Evolutionary conservation across 2,329 filamentous ascomycete genomes (phyloP).

Genomic region (Epichloe bromicola): DNA sequence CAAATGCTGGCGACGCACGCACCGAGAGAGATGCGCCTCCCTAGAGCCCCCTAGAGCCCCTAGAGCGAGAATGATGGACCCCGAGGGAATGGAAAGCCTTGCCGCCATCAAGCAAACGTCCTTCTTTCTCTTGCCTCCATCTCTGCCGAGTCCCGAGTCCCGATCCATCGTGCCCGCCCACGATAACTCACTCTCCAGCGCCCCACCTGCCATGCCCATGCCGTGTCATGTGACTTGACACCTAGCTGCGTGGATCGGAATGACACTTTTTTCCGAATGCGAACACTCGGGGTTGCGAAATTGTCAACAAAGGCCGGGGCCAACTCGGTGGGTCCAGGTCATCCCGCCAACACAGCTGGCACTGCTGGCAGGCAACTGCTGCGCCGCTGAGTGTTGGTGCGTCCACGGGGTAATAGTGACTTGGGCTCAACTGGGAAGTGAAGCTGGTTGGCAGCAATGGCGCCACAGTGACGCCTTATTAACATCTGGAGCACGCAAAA

Average conservation of each 20-base stretch:
- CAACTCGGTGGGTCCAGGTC: not conserved
- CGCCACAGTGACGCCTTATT: not conserved
- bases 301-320: not conserved
- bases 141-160: not conserved
- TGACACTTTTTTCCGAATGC: not conserved
- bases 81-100: not conserved
- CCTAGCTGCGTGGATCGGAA: not conserved
- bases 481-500: not conserved
- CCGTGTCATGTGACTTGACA: conserved; percentile 1
- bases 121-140: not conserved
- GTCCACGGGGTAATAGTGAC: too few species aligned
- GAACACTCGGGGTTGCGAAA: not conserved
- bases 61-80: not conserved
- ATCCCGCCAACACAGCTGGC: too few species aligned
- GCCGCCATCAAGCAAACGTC: not conserved
- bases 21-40: too few species aligned
- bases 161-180: not conserved
- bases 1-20: too few species aligned
- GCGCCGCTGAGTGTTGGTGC: too few species aligned
- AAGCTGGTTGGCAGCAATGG: not conserved
- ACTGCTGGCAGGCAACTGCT: too few species aligned
- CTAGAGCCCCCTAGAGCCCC: too few species aligned
- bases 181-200: not conserved
- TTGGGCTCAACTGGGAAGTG: too few species aligned
- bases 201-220: not conserved